These are phyloP conservation scores for Otatea glauca DNA, from an alignment of 176 grass and related monocot genomes.

Conservation along the genomic window DNA sequence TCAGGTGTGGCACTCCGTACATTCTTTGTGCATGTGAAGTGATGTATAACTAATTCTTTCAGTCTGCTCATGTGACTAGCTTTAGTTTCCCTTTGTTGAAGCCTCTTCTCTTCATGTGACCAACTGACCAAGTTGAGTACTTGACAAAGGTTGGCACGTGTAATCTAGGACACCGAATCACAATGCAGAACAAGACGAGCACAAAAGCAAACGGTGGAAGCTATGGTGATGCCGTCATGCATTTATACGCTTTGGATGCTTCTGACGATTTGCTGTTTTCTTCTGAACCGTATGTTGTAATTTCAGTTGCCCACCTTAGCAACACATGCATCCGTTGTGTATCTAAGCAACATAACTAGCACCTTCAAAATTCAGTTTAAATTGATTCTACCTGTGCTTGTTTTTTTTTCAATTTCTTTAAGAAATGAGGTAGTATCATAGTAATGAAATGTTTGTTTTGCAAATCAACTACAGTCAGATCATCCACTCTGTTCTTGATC, in stretches of 20 bases:
- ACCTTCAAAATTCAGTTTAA: not conserved
- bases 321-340: not conserved
- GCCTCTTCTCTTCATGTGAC: not conserved
- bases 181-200: conserved; percentile 15
- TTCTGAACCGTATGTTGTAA: not conserved
- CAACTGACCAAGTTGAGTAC: not conserved
- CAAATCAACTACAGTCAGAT: not conserved
- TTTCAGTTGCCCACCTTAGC: not conserved
- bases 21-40: not conserved
- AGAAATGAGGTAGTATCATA: not conserved
- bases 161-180: conserved; percentile 1
- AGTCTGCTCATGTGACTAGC: not conserved
- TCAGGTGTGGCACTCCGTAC: not conserved
- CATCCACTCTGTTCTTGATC: not conserved
- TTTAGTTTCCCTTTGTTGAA: not conserved
- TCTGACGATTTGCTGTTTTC: conserved; percentile 21
- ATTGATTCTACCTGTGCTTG: not conserved
- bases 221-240: conserved; percentile 13
- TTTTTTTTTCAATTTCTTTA: too few relatives aligned
- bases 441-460: not conserved
- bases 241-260: conserved; percentile 36
- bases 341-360: not conserved
- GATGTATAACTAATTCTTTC: not conserved
- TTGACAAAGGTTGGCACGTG: not conserved
- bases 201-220: conserved; percentile 8